Evolutionary conservation across 345 rosid species (phyloP).

Genomic region (Eucalyptus brandiana): DNA sequence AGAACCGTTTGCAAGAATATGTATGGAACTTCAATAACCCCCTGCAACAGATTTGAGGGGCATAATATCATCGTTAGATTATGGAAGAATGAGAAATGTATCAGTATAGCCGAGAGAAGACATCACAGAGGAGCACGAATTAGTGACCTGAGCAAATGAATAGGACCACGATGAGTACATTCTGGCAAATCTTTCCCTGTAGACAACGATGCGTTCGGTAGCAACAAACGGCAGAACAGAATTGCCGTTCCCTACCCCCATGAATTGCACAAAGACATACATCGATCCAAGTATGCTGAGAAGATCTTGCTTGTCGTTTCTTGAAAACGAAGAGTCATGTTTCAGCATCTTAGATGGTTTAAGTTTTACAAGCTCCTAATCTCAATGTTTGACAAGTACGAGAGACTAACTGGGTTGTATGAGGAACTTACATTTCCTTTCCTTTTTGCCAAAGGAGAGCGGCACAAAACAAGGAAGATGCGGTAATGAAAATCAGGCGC

Average conservation of each 20-base stretch:
- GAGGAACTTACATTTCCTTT: constrained; percentile 18
- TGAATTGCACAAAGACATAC: background rate
- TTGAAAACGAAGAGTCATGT: background rate
- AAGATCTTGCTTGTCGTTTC: constrained; percentile 35
- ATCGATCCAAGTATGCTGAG: constrained; percentile 18
- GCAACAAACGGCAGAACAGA: constrained; percentile 4
- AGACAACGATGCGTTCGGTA: background rate
- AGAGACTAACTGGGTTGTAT: background rate
- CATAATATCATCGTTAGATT: background rate
- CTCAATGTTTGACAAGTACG: background rate
- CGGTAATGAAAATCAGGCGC: constrained; percentile 10
- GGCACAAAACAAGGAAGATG: constrained; percentile 22
- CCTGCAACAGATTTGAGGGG: constrained; percentile 9
- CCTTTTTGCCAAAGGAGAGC: constrained; percentile 39
- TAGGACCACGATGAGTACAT: constrained; percentile 2
- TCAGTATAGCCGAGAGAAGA: background rate
- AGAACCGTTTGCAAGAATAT: constrained; percentile 9
- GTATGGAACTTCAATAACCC: constrained; percentile 35
- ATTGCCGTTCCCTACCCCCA: constrained; percentile 1
- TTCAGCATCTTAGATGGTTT: background rate
- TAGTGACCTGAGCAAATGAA: constrained; percentile 3
- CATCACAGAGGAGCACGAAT: background rate
- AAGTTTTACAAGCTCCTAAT: background rate
- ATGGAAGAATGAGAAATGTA: background rate
- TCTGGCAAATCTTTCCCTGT: constrained; percentile 5